phyloP scores from a whole-genome alignment of 2,329 filamentous ascomycete species.

The Ceratocystiopsis minuta region DNA sequence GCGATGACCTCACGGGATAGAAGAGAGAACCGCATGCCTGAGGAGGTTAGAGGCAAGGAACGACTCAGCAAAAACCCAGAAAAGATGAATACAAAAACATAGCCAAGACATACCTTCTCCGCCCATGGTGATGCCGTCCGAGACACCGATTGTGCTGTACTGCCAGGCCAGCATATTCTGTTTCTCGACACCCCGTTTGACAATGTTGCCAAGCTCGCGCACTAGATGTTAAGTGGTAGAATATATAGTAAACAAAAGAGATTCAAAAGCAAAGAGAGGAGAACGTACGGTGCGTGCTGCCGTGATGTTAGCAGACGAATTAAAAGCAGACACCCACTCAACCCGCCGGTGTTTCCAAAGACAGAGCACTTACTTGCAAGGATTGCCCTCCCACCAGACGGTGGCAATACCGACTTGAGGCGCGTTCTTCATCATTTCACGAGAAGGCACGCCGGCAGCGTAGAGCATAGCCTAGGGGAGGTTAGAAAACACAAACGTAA shows the following conservation, averaged over 20 bases:
- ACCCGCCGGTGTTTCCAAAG: no score
- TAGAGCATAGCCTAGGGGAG: slow-evolving; percentile 69
- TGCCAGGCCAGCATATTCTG: slow-evolving; percentile 88
- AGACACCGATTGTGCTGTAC: slow-evolving; percentile 78
- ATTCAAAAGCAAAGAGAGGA: no score
- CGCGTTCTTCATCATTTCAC: slow-evolving; percentile 71
- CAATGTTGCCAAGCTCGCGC: slow-evolving; percentile 69
- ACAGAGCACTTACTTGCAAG: slow-evolving; percentile 73
- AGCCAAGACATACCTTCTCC: slow-evolving; percentile 48
- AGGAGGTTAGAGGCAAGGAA: background rate
- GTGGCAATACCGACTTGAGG: slow-evolving; percentile 83
- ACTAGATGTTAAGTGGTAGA: slow-evolving; percentile 26
- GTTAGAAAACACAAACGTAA: no score
- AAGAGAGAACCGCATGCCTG: slow-evolving; percentile 85
- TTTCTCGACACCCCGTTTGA: slow-evolving; percentile 64
- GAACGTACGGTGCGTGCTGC: slow-evolving; percentile 21
- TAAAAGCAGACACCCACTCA: no score
- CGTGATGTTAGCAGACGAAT: background rate
- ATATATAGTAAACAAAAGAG: no score
- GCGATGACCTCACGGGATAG: slow-evolving; percentile 86
- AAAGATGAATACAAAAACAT: no score
- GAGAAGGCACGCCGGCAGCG: slow-evolving; percentile 70
- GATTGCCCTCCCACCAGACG: slow-evolving; percentile 96
- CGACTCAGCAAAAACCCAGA: no score
- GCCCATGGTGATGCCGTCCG: slow-evolving; percentile 90